Conservation (phyloP, 2,329 filamentous ascomycete species). For the Aureobasidium vineae region DNA sequence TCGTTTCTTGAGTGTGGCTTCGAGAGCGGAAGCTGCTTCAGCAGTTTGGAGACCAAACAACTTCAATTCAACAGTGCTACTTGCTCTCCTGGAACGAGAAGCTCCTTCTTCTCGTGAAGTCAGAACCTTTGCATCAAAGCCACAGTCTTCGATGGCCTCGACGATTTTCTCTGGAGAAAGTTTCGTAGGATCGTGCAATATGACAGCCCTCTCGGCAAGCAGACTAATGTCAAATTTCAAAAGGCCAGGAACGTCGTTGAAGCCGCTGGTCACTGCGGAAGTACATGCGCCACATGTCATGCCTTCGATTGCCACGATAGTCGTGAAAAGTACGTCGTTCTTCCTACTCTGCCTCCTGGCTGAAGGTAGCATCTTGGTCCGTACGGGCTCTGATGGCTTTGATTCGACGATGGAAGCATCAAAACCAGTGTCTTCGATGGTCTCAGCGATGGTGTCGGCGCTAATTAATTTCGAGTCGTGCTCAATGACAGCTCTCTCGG, state of each 20-base stretch:
- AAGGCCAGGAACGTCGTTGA: constrained; percentile 73
- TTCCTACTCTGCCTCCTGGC: constrained; percentile 41
- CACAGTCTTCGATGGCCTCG: constrained; percentile 82
- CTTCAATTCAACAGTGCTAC: constrained; percentile 71
- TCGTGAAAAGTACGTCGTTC: constrained; percentile 56
- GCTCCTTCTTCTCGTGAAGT: constrained; percentile 65
- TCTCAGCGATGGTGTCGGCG: constrained; percentile 74
- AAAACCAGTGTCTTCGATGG: constrained; percentile 89
- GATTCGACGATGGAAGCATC: constrained; percentile 82
- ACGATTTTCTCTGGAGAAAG: constrained; percentile 71
- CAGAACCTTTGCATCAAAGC: constrained; percentile 81
- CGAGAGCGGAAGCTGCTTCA: constrained; percentile 68
- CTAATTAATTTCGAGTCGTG: constrained; percentile 76
- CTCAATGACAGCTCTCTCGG: constrained; percentile 92
- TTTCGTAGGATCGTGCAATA: constrained; percentile 74
- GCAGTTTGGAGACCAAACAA: constrained; percentile 76
- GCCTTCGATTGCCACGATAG: constrained; percentile 85
- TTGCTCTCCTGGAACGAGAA: constrained; percentile 35
- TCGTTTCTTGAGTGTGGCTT: constrained; percentile 62
- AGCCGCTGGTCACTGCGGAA: constrained; percentile 80
- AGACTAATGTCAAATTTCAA: constrained; percentile 93
- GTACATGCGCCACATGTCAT: constrained; percentile 99
- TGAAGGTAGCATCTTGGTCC: constrained; percentile 36
- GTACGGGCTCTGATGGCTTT: constrained; percentile 47
- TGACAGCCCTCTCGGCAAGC: constrained; percentile 84